Percentiles rank a stretch among this genome's conserved stretches.
Evolutionary conservation across 129 eudicot species (phyloP).

Genomic region (Solidago caesia): DNA sequence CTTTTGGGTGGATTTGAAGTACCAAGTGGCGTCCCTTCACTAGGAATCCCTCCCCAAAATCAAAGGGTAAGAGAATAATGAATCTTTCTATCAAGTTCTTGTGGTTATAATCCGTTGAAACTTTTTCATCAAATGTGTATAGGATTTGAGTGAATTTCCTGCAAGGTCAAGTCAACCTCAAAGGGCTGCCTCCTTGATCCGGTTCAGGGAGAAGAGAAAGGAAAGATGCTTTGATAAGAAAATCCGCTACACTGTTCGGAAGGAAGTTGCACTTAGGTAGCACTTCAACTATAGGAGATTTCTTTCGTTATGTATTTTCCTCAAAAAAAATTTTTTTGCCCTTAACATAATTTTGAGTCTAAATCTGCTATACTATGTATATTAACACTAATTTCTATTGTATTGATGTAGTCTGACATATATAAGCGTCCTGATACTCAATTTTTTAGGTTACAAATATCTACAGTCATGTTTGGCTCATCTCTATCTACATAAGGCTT

Average conservation of each 20-base stretch:
- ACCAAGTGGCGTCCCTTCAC: constrained; percentile 70
- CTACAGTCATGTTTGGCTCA: not conserved
- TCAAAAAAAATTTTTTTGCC: not conserved
- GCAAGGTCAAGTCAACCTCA: constrained; percentile 81
- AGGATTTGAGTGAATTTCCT: constrained; percentile 64
- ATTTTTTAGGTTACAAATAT: not conserved
- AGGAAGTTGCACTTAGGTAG: constrained; percentile 95
- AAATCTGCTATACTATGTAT: not conserved
- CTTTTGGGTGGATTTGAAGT: constrained; percentile 95
- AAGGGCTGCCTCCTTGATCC: constrained; percentile 87
- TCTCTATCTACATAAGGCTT: too few species aligned
- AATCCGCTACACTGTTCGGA: constrained; percentile 85
- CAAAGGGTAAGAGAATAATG: constrained; percentile 51
- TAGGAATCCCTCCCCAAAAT: constrained; percentile 62
- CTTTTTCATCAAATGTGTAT: not conserved
- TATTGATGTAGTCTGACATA: not conserved
- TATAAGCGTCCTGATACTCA: not conserved
- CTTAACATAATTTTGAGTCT: not conserved
- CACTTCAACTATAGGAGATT: not conserved
- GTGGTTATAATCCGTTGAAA: not conserved
- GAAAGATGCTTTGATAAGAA: constrained; percentile 94
- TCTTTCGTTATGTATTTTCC: not conserved
- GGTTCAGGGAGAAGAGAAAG: constrained; percentile 91
- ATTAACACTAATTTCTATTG: not conserved
- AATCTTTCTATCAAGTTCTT: constrained; percentile 7